Base-by-base conservation (phyloP, 2,329 filamentous ascomycete genomes). In the Lachnellula hyalina region DNA sequence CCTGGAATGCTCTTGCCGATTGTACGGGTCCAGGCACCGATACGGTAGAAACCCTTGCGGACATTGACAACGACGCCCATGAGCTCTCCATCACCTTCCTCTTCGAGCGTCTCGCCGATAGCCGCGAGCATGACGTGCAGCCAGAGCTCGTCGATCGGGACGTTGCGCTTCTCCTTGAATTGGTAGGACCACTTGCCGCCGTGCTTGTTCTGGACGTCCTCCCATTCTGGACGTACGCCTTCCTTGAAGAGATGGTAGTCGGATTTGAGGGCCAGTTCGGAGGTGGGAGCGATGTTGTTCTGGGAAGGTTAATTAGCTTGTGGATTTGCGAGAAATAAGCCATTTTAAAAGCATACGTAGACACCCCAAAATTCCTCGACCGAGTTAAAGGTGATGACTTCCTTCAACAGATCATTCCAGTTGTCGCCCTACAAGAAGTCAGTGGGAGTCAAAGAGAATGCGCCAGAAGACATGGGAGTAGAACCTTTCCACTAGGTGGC, bases 11-110 rank as follows among this genome's bases (percentile, higher is more conserved):
- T 82, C 79, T 93, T 93, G 70, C 93, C 93, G 53, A 90, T 90
- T 55, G 92, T 96, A 68, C 91, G 88, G 61, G 94, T 99, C 94
- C 95, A 99, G 65, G 97, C 84, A 70, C 93, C 92, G 65, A 99
- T 88, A 78, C 94, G 89, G 82, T 91, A 99, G 78, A 99, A 97
- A 50, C 89, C 92, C 79, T 96, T 96, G 74, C 94, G 89, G 56
- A 99, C 93, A 74, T 99, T 99, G 78, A 97, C 92, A 25, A 99
- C 94, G 35, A 99, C 95, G 62, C 94, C 94, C 94, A 97, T 97
- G 72, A 99, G 88, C 75, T 99, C 95, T 66, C 92, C 92, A 70
- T 97, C 94, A 35, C 87, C 86, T 70, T 96, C 92, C 76, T 97
- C 94, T 78, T 99, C 94, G 53, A 99, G 87, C 25, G 93, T 97